Percentiles rank a stretch among this genome's conserved stretches.
Evolutionary conservation across 208 protist species (phyloP).

Genomic region (Leishmania major): DNA sequence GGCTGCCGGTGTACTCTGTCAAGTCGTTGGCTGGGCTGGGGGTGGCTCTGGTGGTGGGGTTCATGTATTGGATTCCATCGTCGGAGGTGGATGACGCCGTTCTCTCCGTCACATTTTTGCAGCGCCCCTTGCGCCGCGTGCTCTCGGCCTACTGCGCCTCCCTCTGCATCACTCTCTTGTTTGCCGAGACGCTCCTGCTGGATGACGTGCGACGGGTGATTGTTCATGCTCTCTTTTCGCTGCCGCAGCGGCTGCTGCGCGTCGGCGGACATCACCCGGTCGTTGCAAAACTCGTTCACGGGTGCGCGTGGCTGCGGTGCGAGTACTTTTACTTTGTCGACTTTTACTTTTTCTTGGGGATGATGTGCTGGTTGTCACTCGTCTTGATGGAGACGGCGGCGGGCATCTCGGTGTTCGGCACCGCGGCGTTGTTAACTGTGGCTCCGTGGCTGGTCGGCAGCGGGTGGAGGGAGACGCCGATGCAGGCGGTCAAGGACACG

Average conservation of each 20-base stretch:
- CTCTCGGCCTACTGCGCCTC: conserved; percentile 40
- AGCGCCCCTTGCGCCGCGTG: conserved; percentile 10
- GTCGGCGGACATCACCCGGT: conserved; percentile 12
- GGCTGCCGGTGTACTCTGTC: conserved; percentile 29
- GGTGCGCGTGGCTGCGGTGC: conserved; percentile 15
- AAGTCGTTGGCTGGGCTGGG: conserved; percentile 12
- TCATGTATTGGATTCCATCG: conserved; percentile 26
- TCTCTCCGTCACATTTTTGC: conserved; percentile 12
- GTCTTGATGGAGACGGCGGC: conserved; percentile 41
- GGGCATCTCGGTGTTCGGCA: conserved; percentile 28
- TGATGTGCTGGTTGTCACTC: conserved; percentile 49
- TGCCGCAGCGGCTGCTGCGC: conserved; percentile 31
- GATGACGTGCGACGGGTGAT: conserved; percentile 28
- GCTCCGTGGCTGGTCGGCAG: conserved; percentile 32
- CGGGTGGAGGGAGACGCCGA: conserved; percentile 11
- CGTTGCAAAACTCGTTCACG: background rate
- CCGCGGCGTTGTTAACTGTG: conserved; percentile 16
- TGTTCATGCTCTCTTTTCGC: conserved; percentile 19
- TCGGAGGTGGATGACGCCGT: conserved; percentile 26
- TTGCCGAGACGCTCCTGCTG: conserved; percentile 33
- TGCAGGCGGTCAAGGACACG: conserved; percentile 20
- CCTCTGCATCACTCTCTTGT: conserved; percentile 37
- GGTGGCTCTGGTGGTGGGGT: conserved; percentile 13
- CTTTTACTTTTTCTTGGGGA: conserved; percentile 51
- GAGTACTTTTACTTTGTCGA: conserved; percentile 60